Percentiles rank a stretch among this genome's conserved stretches.
Evolutionary conservation across 208 protist species (phyloP).

Genomic region (Trypanosoma vivax): DNA sequence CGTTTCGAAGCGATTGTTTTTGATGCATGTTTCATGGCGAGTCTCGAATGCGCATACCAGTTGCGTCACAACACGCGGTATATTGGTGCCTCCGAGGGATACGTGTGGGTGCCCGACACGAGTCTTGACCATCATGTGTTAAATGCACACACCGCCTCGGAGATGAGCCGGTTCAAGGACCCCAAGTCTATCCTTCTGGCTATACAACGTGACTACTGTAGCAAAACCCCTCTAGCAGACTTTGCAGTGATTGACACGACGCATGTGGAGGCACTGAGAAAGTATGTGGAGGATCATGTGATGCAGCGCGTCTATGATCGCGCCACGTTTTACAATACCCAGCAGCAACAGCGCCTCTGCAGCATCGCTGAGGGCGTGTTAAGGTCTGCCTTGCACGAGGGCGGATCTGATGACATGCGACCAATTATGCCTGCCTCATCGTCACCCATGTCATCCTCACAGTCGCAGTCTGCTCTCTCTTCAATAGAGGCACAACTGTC

Average conservation of each 20-base stretch:
- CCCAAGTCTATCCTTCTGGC: constrained; percentile 48
- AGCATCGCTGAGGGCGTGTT: constrained; percentile 39
- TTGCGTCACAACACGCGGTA: constrained; percentile 77
- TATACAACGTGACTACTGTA: constrained; percentile 72
- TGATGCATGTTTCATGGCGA: constrained; percentile 86
- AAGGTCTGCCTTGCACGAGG: constrained; percentile 23
- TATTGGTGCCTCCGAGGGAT: constrained; percentile 79
- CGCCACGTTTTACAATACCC: constrained; percentile 56
- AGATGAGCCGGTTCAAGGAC: constrained; percentile 63
- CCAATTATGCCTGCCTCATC: constrained; percentile 5
- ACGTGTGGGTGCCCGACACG: constrained; percentile 80
- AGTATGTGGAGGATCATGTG: constrained; percentile 57
- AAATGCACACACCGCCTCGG: constrained; percentile 69
- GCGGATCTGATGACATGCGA: constrained; percentile 24
- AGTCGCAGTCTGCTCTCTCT: constrained; percentile 6
- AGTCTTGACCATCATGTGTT: constrained; percentile 75
- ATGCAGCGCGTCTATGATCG: constrained; percentile 74
- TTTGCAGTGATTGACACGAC: constrained; percentile 72
- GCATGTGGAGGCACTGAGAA: constrained; percentile 50
- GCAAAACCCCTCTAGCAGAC: constrained; percentile 53
- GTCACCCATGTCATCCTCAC: constrained; percentile 15
- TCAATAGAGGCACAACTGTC: constrained; percentile 8
- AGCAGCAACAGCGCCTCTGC: constrained; percentile 48
- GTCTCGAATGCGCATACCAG: constrained; percentile 78
- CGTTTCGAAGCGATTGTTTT: constrained; percentile 81